A percentile compares a stretch with the other conserved stretches of the same genome.
These are phyloP conservation scores for Heritiera littoralis DNA, from an alignment of 345 rosid species.

Conservation along the genomic window DNA sequence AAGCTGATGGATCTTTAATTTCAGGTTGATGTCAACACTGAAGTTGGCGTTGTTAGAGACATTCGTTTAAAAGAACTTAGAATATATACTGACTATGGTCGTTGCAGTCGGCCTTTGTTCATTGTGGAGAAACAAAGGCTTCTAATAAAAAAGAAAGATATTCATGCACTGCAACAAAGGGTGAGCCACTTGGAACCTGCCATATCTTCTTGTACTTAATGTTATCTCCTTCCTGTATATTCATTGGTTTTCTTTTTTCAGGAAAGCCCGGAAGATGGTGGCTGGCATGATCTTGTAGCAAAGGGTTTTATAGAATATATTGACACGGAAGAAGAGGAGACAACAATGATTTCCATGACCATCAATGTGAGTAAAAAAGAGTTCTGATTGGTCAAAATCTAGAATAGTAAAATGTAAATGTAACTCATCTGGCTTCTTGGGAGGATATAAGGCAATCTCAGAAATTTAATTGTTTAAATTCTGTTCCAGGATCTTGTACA, in stretches of 20 bases:
- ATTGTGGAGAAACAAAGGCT: conserved; percentile 95
- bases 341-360: conserved; percentile 99
- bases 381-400: neutral
- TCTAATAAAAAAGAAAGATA: conserved; percentile 83
- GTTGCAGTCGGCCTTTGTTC: conserved; percentile 95
- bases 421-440: neutral
- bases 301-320: conserved; percentile 90
- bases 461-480: conserved; percentile 20
- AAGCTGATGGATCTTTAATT: conserved; percentile 23
- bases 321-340: conserved; percentile 98
- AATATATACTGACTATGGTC: conserved; percentile 96
- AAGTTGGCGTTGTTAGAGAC: conserved; percentile 97
- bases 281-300: conserved; percentile 93
- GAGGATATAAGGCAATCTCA: conserved; percentile 4
- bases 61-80: conserved; percentile 83
- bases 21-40: conserved; percentile 96
- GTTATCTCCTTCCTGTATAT: neutral
- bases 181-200: conserved; percentile 38
- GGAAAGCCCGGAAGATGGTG: conserved; percentile 85
- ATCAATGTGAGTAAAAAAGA: conserved; percentile 66
- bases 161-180: conserved; percentile 83
- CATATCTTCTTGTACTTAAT: neutral
- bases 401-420: neutral
- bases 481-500: conserved; percentile 81
- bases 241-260: conserved; percentile 35